Percentiles rank a stretch among this genome's conserved stretches.
Evolutionary conservation across 2,329 filamentous ascomycete genomes (phyloP).

Genomic region (Diplocarpon rosae): DNA sequence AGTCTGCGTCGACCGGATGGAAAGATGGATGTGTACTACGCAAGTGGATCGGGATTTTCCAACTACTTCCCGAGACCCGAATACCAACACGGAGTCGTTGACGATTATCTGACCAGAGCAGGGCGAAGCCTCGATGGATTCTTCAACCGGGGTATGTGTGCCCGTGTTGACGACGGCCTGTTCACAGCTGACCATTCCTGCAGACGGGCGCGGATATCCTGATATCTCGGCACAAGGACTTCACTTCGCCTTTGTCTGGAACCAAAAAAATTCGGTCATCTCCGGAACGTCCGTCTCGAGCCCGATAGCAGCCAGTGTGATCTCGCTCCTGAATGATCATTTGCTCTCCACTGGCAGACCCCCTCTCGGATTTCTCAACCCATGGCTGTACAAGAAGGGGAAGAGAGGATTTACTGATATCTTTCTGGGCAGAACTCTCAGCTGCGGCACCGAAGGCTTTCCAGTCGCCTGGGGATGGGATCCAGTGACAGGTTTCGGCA

Average conservation of each 20-base stretch:
- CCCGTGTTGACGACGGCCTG: not conserved
- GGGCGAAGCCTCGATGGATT: conserved; percentile 33
- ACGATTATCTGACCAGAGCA: conserved; percentile 32
- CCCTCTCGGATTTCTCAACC: conserved; percentile 32
- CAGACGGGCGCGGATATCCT: conserved; percentile 36
- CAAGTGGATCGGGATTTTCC: conserved; percentile 42
- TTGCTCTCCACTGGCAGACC: conserved; percentile 38
- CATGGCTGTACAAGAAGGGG: conserved; percentile 29
- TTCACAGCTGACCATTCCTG: not conserved
- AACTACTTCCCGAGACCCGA: conserved; percentile 35
- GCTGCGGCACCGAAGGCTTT: conserved; percentile 26
- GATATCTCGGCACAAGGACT: conserved; percentile 46
- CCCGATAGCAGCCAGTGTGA: conserved; percentile 44
- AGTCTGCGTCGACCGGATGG: conserved; percentile 26
- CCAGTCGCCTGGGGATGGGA: conserved; percentile 26
- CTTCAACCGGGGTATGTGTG: conserved; percentile 29
- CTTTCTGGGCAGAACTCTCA: conserved; percentile 26
- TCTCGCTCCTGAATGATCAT: conserved; percentile 51
- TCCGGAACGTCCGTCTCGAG: conserved; percentile 41
- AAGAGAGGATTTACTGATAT: conserved; percentile 31
- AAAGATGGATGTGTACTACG: conserved; percentile 24
- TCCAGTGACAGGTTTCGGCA: conserved; percentile 29
- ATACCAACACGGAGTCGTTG: conserved; percentile 36
- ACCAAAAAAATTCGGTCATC: conserved; percentile 28
- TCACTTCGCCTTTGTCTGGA: conserved; percentile 36